phyloP scores from a whole-genome alignment of 2,329 filamentous ascomycete species.

The Phyllosticta citriasiana region DNA sequence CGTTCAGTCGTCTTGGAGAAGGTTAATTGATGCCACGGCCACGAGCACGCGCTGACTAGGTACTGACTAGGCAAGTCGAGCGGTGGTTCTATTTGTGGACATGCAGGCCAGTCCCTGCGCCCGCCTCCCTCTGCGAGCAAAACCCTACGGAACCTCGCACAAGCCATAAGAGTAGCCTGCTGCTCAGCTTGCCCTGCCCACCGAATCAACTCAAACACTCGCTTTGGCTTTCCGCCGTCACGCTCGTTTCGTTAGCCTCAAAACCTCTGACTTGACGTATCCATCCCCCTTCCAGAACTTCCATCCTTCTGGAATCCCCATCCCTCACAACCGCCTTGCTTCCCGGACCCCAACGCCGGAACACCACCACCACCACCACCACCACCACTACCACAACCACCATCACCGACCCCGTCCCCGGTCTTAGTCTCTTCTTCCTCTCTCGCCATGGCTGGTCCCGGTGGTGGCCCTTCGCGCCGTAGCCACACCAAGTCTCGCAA shows the following conservation, averaged over 20 bases:
- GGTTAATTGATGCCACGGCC: constrained; percentile 10
- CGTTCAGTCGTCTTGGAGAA: constrained; percentile 18
- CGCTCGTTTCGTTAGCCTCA: constrained; percentile 18
- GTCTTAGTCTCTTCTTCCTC: constrained; percentile 1
- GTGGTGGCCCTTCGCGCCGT: constrained; percentile 79
- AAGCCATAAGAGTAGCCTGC: constrained; percentile 20
- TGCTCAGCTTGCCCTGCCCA: constrained; percentile 24
- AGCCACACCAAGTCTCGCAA: constrained; percentile 99
- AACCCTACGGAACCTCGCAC: constrained; percentile 9
- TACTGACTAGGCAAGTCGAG: constrained; percentile 25
- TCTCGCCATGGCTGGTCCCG: constrained; percentile 71
- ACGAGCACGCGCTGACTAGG: constrained; percentile 30
- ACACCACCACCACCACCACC: not conserved
- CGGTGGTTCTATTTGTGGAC: constrained; percentile 11
- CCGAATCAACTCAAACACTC: constrained; percentile 18
- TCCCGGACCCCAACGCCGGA: not conserved
- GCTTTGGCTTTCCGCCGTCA: constrained; percentile 24
- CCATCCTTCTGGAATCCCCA: not conserved
- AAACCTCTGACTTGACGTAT: constrained; percentile 4
- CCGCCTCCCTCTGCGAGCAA: constrained; percentile 3
- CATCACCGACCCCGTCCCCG: constrained; percentile 6
- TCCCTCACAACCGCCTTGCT: not conserved
- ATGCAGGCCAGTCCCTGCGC: constrained; percentile 11
- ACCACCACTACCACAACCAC: no score
- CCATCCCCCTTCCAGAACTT: constrained; percentile 3